Conservation (phyloP, 345 rosid species). For the Nasturtium officinale region DNA sequence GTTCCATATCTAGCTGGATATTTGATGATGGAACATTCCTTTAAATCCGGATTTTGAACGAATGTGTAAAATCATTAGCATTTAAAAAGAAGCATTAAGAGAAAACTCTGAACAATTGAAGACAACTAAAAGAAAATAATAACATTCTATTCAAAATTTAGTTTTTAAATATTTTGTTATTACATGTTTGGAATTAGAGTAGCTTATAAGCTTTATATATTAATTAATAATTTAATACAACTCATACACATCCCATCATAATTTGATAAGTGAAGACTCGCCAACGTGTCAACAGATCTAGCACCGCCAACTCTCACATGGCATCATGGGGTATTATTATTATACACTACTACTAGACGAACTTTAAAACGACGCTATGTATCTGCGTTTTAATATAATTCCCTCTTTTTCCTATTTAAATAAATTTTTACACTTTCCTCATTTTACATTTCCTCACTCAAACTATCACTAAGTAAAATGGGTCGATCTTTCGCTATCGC, state of each 20-base stretch:
- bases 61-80: no score
- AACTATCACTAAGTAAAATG: slow-evolving; percentile 45
- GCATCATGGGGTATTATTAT: slow-evolving; percentile 20
- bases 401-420: slow-evolving; percentile 27
- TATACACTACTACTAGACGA: background rate
- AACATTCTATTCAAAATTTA: background rate
- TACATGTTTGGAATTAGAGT: slow-evolving; percentile 24
- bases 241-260: slow-evolving; percentile 42
- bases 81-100: background rate
- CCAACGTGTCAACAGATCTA: slow-evolving; percentile 46
- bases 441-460: slow-evolving; percentile 17
- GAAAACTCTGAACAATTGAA: background rate
- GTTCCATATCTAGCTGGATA: no score
- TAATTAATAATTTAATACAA: slow-evolving; percentile 31
- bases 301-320: slow-evolving; percentile 46
- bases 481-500: slow-evolving; percentile 45
- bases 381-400: slow-evolving; percentile 36
- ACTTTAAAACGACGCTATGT: slow-evolving; percentile 42
- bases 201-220: slow-evolving; percentile 29
- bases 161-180: background rate
- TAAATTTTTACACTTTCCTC: slow-evolving; percentile 27
- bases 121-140: background rate
- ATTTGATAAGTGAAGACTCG: slow-evolving; percentile 5
- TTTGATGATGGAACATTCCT: background rate
- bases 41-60: background rate